Evolutionary conservation across 176 grass and related monocot species (phyloP), one percentile per base, ranked within the genome.

Genomic region (Eragrostis nindensis): DNA sequence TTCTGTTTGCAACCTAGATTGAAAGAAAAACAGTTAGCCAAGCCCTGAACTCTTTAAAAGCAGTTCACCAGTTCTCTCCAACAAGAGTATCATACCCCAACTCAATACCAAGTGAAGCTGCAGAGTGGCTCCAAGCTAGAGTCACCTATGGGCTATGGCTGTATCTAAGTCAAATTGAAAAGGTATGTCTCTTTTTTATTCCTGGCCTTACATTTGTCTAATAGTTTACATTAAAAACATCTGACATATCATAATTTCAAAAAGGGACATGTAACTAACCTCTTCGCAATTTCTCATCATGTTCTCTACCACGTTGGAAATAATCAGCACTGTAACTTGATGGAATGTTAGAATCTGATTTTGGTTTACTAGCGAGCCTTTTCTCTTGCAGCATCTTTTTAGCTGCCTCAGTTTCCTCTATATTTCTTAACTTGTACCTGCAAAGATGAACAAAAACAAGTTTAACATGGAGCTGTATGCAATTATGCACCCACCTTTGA

Each of bases 401-500:
- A 46, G 95, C 95, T 24, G 88, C 95, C 86, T 98, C 95, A 3
- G 95, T 98, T 86, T 98, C 95, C 89, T 98, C 95, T 26, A 98
- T 98, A 63, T 98, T 98, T 82, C 78, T 88, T 76, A 98, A 83
- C 80, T 98, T 95, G 77, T 87, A 98, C 83, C 95, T 98, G 78
- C 45, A 82, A 73, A 29, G 79, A 85, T 66, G 12, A 54, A 78
- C 10, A 64, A 55, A 86, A 1, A 16, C 57, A 68, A 19, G 9
- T 53, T 77, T 62, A 77, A 66, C 45, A 74, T 56, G 45, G 46
- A 61, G 47, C 24, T 65, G 38, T 26, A 86, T 42, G 71, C 53
- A 70, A 53, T 13, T 44, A 15, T 60, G 50, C 15, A 7, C 29
- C 29, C 38, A 66, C 13, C 62, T 46, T 38, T n/a, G 24, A 57